A percentile compares a stretch with the other conserved stretches of the same genome.
Evolutionary conservation across 352 stramenopile genomes (phyloP).

Genomic region (Globisporangium paddicum): DNA sequence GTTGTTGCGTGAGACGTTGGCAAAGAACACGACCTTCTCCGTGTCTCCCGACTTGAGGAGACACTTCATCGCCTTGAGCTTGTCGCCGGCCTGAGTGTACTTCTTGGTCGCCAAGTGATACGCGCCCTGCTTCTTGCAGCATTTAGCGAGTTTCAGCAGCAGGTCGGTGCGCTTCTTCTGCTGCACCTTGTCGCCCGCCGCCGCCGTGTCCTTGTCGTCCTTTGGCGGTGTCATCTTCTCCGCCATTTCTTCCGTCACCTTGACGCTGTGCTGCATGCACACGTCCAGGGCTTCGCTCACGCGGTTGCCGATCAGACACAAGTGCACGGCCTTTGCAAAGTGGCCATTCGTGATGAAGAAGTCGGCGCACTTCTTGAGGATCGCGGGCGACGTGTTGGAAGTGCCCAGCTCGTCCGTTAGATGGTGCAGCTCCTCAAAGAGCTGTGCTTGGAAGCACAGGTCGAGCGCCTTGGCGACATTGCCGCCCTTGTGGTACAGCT

Average conservation of each 20-base stretch:
- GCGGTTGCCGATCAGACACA: conserved; percentile 77
- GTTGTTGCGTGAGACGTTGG: conserved; percentile 87
- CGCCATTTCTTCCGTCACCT: conserved; percentile 90
- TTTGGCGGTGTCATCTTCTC: conserved; percentile 91
- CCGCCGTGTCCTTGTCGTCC: conserved; percentile 32
- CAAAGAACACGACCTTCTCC: conserved; percentile 95
- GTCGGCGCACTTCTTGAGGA: conserved; percentile 89
- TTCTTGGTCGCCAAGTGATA: conserved; percentile 95
- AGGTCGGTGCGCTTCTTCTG: conserved; percentile 75
- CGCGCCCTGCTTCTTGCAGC: conserved; percentile 90
- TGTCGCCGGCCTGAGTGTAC: conserved; percentile 93
- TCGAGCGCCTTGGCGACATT: conserved; percentile 90
- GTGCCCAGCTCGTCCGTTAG: conserved; percentile 81
- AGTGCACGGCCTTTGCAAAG: conserved; percentile 89
- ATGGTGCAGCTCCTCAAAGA: conserved; percentile 85
- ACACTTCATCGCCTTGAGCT: conserved; percentile 93
- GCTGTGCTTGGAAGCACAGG: conserved; percentile 89
- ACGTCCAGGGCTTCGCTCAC: conserved; percentile 85
- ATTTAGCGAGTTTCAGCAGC: conserved; percentile 89
- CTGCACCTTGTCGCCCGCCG: conserved; percentile 24
- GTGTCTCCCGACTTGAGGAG: conserved; percentile 94
- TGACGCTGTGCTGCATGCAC: conserved; percentile 87
- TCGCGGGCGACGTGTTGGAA: conserved; percentile 61
- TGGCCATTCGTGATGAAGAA: conserved; percentile 92
- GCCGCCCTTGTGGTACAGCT: conserved; percentile 92